Conservation (phyloP, 73 alveolate genomes). For the Stentor roeselii region DNA sequence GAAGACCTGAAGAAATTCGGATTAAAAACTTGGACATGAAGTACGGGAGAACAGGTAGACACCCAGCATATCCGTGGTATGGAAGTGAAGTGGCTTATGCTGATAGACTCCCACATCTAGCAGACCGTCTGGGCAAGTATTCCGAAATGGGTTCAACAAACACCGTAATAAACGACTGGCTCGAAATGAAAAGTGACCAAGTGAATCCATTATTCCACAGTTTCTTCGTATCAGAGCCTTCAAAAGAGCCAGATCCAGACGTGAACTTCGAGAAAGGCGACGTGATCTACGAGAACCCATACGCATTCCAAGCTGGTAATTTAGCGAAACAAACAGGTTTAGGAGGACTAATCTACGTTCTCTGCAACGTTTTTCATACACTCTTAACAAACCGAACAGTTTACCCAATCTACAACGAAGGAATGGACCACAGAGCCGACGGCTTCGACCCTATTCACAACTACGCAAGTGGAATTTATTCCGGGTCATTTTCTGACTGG, state of each 20-base stretch:
- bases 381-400: neutral
- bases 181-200: slow-evolving; percentile 15
- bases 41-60: slow-evolving; percentile 28
- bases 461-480: neutral
- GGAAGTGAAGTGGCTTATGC: slow-evolving; percentile 24
- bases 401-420: slow-evolving; percentile 24
- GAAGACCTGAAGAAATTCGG: slow-evolving; percentile 25
- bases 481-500: neutral
- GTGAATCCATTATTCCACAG: slow-evolving; percentile 5
- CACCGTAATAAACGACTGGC: slow-evolving; percentile 2
- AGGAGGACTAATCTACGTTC: neutral
- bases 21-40: slow-evolving; percentile 9
- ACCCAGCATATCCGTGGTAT: slow-evolving; percentile 32
- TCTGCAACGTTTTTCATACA: neutral
- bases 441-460: neutral
- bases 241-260: slow-evolving; percentile 21
- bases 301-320: neutral
- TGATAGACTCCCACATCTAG: slow-evolving; percentile 26
- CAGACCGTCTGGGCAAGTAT: slow-evolving; percentile 26
- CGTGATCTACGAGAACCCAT: slow-evolving; percentile 13
- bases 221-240: neutral
- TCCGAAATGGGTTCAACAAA: neutral
- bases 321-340: neutral
- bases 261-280: slow-evolving; percentile 35
- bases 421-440: slow-evolving; percentile 2